Evolutionary conservation across 2,329 filamentous ascomycete species (phyloP), one percentile per base, ranked within the genome.

Genomic region (Pseudohalonectria lignicola): DNA sequence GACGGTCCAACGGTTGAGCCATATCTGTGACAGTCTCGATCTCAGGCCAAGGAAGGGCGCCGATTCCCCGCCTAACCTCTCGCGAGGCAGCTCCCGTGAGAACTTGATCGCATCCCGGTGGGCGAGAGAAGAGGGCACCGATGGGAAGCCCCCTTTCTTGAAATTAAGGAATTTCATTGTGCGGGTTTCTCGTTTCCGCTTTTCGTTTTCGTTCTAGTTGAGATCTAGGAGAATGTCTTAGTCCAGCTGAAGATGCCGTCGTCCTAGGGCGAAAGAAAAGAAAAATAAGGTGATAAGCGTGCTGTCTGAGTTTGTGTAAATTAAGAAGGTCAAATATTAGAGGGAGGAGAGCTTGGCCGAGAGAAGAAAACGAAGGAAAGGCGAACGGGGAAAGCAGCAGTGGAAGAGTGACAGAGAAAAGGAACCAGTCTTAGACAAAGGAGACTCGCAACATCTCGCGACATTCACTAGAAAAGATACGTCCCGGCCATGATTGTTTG

Each of bases 1-100:
- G 43, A 96, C 70, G 29, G 92, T 96, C 92, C 92, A 98, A 60
- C 85, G 77, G 67, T 98, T 96, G 65, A 98, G 79, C 87, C 90
- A 95, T 59, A 93, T 74, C 67, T 98, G 92, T 37, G 92, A 96
- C 51, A 96, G 73, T 52, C 88, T 81, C 51, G 90, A 81, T 53
- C 79, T 78, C 54, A 95, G 77, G 51, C 88, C 87, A 45, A 98
- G 82, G 59, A 96, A 96, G 44, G 92, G 90, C 72, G 54, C 76
- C 76, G 56, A 75, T 75, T 59, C 76, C 72, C 45, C 82, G 79
- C 56, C 69, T 69, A 56, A 47, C 44, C 23, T 28, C 36, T 10
- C 15, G 28, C 32, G 31, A 31, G 31, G 72, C 54, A 47, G 45
- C 48, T 43, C 43, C 12, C 35, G 42, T 16, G 57, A 55, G 36